Conservation (phyloP, 768 basidiomycete species). For the Hemileccinum rubropunctum region DNA sequence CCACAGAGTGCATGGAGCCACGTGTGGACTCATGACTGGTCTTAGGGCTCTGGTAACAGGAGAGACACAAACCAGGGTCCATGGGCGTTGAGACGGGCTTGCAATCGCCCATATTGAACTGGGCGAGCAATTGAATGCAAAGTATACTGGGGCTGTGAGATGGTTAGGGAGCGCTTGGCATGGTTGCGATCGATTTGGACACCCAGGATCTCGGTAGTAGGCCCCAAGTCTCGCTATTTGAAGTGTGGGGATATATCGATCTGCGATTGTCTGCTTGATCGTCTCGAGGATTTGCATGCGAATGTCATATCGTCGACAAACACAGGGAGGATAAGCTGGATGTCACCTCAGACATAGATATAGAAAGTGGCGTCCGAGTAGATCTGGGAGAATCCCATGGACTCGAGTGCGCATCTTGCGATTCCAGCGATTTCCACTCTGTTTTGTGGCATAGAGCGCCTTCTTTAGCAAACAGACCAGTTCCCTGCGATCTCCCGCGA, state of each 20-base stretch:
- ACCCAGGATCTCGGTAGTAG: conserved; percentile 20
- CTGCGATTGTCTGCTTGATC: too few relatives aligned
- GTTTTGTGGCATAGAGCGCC: conserved; percentile 35
- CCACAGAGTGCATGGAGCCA: too few relatives aligned
- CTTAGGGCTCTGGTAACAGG: too few relatives aligned
- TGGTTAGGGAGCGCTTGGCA: background rate
- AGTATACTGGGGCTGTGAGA: conserved; percentile 25
- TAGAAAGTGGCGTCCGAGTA: background rate
- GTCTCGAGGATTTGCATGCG: too few relatives aligned
- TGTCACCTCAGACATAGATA: too few relatives aligned
- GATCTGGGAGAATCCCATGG: conserved; percentile 8
- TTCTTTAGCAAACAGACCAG: conserved; percentile 8
- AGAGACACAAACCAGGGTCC: too few relatives aligned
- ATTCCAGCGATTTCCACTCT: conserved; percentile 32
- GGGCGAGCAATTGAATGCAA: background rate
- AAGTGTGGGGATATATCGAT: too few relatives aligned
- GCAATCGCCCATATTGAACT: too few relatives aligned
- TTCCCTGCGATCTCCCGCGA: background rate
- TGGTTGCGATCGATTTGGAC: conserved; percentile 19
- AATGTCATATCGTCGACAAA: too few relatives aligned
- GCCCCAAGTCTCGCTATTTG: conserved; percentile 8
- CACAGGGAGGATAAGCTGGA: too few relatives aligned
- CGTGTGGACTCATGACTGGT: too few relatives aligned
- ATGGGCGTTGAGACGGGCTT: too few relatives aligned
- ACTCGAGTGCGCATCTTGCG: conserved; percentile 17